Conservation (phyloP, 1,284 basidiomycete genomes). For the Tylopilus sp. region DNA sequence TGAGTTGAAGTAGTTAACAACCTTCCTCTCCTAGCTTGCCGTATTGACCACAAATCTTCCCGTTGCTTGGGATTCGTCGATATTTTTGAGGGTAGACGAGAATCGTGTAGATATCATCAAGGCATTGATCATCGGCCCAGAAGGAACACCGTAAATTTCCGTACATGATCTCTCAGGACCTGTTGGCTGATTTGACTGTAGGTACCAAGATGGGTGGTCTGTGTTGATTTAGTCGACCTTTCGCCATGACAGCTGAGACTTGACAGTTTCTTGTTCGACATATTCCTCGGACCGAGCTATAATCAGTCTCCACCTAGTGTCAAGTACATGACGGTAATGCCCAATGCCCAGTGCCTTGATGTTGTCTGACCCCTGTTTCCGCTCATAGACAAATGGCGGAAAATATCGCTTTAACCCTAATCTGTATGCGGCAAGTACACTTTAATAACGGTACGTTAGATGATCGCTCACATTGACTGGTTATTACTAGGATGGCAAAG, state of each 20-base stretch:
- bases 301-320: conserved; percentile 78
- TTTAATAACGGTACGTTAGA: not conserved
- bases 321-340: conserved; percentile 79
- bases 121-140: conserved; percentile 82
- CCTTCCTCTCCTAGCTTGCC: conserved; percentile 55
- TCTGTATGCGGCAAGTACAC: conserved; percentile 66
- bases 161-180: conserved; percentile 3
- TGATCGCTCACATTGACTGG: conserved; percentile 1
- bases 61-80: conserved; percentile 83
- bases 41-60: conserved; percentile 86
- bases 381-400: conserved; percentile 69
- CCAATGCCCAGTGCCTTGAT: not conserved
- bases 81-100: conserved; percentile 84
- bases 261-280: conserved; percentile 74
- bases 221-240: conserved; percentile 20
- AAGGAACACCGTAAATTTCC: conserved; percentile 78
- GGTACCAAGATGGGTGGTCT: conserved; percentile 80
- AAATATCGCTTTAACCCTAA: conserved; percentile 89
- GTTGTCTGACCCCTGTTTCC: conserved; percentile 9
- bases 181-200: conserved; percentile 27
- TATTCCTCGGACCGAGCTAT: conserved; percentile 80
- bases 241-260: conserved; percentile 18
- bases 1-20: conserved; percentile 8
- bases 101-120: conserved; percentile 87
- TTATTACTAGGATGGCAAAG: conserved; percentile 71